These are phyloP conservation scores for Coccomyxa subellipsoidea DNA, from an alignment of 163 green algal genomes.

Conservation along the genomic window DNA sequence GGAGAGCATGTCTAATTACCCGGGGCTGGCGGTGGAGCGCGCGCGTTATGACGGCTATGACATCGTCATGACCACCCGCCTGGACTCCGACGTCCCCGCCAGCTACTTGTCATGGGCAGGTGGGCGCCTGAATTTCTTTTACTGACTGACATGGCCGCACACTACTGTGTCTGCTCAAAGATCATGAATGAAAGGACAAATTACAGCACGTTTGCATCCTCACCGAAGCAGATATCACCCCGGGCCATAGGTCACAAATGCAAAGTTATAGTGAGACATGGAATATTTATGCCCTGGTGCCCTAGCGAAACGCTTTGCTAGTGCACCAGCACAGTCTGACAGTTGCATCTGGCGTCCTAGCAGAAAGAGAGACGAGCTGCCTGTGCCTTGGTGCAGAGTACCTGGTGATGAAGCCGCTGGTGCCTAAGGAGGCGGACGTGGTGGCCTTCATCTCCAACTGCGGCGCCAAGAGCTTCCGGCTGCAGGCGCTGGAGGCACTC, in stretches of 20 bases:
- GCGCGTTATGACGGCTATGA: not conserved
- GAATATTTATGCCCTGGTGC: no score
- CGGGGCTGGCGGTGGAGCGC: not conserved
- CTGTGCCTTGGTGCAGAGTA: not conserved
- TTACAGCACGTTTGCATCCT: not conserved
- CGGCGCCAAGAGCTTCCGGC: not conserved
- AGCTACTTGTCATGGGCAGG: conserved; percentile 3
- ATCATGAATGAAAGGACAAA: not conserved
- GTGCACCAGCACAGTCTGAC: not conserved
- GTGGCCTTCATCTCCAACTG: conserved; percentile 9
- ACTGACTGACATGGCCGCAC: no score
- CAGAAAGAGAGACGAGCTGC: not conserved
- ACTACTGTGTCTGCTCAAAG: not conserved
- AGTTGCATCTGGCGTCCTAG: no score
- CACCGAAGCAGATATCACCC: no score
- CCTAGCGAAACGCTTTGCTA: no score
- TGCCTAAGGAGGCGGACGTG: not conserved
- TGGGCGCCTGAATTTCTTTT: not conserved
- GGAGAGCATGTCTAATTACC: not conserved
- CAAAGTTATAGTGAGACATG: no score
- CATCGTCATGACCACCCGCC: not conserved
- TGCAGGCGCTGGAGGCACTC: not conserved
- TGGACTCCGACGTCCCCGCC: not conserved
- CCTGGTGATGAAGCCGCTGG: not conserved
- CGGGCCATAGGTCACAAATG: no score